These are phyloP conservation scores for Chlorella ohadii DNA, from an alignment of 139 green algal genomes.

Conservation along the genomic window DNA sequence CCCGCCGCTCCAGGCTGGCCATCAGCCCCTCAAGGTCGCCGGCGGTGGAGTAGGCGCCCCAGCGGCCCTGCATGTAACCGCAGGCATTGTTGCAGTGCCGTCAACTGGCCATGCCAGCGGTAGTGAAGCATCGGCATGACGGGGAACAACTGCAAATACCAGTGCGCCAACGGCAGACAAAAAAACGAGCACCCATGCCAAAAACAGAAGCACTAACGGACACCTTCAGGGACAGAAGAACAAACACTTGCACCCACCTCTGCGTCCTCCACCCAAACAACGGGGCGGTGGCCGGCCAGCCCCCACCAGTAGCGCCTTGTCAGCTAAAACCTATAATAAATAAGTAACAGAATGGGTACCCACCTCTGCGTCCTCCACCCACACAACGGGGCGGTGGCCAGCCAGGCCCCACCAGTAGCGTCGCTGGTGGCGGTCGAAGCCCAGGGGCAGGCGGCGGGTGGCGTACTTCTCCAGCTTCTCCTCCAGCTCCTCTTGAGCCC, in stretches of 20 bases:
- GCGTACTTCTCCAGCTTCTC: conserved; percentile 46
- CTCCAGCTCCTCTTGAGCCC: conserved; percentile 48
- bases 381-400: conserved; percentile 32
- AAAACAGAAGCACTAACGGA: too few species aligned
- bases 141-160: too few species aligned
- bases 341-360: background rate
- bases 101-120: too few species aligned
- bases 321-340: too few species aligned
- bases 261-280: conserved; percentile 52
- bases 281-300: conserved; percentile 33
- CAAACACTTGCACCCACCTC: too few species aligned
- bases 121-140: too few species aligned
- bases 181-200: too few species aligned
- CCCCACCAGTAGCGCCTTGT: conserved; percentile 70
- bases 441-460: conserved; percentile 47
- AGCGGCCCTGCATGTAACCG: conserved; percentile 27
- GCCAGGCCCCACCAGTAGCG: conserved; percentile 65
- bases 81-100: too few species aligned
- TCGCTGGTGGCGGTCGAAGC: conserved; percentile 51
- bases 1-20: conserved; percentile 52
- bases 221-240: too few species aligned
- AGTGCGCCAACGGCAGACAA: too few species aligned
- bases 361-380: conserved; percentile 48
- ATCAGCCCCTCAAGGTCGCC: conserved; percentile 53
- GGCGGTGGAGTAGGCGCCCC: conserved; percentile 19